These are phyloP conservation scores for Euclidium syriacum DNA, from an alignment of 345 rosid species.

Conservation along the genomic window DNA sequence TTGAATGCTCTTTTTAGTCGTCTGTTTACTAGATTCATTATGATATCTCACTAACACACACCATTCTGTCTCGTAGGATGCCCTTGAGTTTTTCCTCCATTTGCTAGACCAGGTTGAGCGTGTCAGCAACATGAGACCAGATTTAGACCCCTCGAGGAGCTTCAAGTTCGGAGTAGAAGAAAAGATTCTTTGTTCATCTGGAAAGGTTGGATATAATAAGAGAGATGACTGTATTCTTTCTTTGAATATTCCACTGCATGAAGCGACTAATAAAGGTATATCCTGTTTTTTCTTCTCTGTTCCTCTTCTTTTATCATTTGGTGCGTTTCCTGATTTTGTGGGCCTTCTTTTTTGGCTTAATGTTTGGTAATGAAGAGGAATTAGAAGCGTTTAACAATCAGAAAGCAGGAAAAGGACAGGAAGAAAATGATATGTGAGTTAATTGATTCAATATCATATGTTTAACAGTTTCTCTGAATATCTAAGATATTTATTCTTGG, in stretches of 20 bases:
- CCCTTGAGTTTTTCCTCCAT: slow-evolving; percentile 91
- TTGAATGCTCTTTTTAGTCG: neutral
- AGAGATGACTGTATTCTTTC: slow-evolving; percentile 92
- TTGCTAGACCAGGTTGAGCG: slow-evolving; percentile 94
- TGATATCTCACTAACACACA: slow-evolving; percentile 10
- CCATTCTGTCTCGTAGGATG: slow-evolving; percentile 58
- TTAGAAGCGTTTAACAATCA: slow-evolving; percentile 58
- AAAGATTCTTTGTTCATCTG: slow-evolving; percentile 81
- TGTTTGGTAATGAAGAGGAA: slow-evolving; percentile 57
- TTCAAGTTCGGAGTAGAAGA: slow-evolving; percentile 98
- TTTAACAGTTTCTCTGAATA: slow-evolving; percentile 13
- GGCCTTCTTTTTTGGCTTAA: slow-evolving; percentile 2
- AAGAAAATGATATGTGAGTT: slow-evolving; percentile 80
- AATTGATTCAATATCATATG: slow-evolving; percentile 8
- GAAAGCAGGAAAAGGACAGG: slow-evolving; percentile 60
- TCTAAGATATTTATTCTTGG: slow-evolving; percentile 27
- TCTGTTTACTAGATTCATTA: neutral
- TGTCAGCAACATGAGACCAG: slow-evolving; percentile 48
- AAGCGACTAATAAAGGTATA: slow-evolving; percentile 81
- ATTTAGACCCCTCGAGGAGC: slow-evolving; percentile 78
- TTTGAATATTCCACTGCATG: slow-evolving; percentile 86
- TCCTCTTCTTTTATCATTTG: slow-evolving; percentile 7
- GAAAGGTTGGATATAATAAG: slow-evolving; percentile 82
- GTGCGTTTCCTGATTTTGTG: slow-evolving; percentile 1
- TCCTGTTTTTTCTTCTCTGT: slow-evolving; percentile 6